These are phyloP conservation scores for Paraphaeosphaeria sporulosa DNA, from an alignment of 2,329 filamentous ascomycete species.

Conservation along the genomic window DNA sequence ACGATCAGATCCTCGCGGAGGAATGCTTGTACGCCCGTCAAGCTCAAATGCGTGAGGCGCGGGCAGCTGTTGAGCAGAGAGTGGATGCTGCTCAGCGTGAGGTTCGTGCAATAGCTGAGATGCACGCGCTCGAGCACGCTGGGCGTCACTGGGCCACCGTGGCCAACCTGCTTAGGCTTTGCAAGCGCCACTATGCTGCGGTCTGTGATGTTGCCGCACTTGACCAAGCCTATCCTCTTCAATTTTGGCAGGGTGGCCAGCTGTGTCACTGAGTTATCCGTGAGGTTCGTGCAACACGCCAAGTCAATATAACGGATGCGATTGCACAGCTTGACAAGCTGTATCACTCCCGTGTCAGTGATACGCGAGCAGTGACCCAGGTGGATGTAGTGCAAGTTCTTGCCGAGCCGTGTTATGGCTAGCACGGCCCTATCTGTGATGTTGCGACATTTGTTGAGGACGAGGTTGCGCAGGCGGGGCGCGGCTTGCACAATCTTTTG, in stretches of 20 bases:
- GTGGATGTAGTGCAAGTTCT: constrained; percentile 97
- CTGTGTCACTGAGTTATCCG: constrained; percentile 83
- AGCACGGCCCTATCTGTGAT: constrained; percentile 89
- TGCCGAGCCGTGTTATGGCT: constrained; percentile 87
- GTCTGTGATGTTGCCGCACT: constrained; percentile 90
- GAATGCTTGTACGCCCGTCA: constrained; percentile 94
- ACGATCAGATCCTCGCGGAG: constrained; percentile 81
- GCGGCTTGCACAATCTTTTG: constrained; percentile 87
- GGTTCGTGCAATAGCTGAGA: constrained; percentile 88
- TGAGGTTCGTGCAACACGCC: constrained; percentile 90
- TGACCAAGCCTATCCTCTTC: constrained; percentile 92
- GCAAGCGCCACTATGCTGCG: constrained; percentile 86
- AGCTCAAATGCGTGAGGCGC: constrained; percentile 88
- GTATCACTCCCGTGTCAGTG: constrained; percentile 86
- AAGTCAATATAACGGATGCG: constrained; percentile 97
- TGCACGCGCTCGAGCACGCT: constrained; percentile 90
- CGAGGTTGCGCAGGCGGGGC: constrained; percentile 87
- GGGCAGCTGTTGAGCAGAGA: constrained; percentile 88
- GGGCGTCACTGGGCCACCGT: constrained; percentile 64
- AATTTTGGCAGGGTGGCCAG: constrained; percentile 89
- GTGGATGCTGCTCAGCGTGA: constrained; percentile 87
- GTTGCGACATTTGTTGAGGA: constrained; percentile 91
- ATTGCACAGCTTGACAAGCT: constrained; percentile 84
- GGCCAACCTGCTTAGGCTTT: constrained; percentile 64
- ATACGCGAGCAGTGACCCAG: constrained; percentile 92